A percentile compares a stretch with the other conserved stretches of the same genome.
Conservation (phyloP, 495 filamentous ascomycete species). For the Trichoderma erinaceum region DNA sequence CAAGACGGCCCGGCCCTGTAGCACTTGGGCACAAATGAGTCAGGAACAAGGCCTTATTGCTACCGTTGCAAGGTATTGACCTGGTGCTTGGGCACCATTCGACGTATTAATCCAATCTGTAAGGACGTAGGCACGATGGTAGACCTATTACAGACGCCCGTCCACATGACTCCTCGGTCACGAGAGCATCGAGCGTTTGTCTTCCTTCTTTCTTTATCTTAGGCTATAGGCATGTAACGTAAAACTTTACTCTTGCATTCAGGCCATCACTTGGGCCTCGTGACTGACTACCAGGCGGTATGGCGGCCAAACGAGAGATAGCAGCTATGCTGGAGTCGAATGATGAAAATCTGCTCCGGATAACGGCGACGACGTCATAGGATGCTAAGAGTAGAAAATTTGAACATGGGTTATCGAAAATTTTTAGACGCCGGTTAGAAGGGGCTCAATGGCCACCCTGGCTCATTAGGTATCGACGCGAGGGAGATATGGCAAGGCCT, state of each 20-base stretch:
- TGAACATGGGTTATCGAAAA: not conserved
- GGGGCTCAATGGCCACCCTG: not conserved
- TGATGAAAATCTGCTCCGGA: not conserved
- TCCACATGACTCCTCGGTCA: conserved; percentile 6
- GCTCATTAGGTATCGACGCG: conserved; percentile 3
- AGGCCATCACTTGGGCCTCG: not conserved
- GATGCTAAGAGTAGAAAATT: not conserved
- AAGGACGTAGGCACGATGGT: not conserved
- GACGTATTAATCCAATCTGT: not conserved
- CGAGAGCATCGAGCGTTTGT: not conserved
- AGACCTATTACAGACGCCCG: not conserved
- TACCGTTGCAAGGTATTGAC: not conserved
- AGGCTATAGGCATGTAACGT: not conserved
- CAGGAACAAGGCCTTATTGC: not conserved
- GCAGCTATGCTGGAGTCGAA: not conserved
- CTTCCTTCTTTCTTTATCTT: not conserved
- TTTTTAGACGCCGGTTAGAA: conserved; percentile 10
- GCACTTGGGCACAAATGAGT: conserved; percentile 3
- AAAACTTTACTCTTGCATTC: not conserved
- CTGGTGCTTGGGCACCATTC: not conserved
- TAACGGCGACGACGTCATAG: conserved; percentile 7
- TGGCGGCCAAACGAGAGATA: not conserved
- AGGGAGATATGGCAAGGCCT: not conserved
- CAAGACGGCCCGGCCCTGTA: not conserved
- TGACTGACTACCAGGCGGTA: not conserved